These are phyloP conservation scores for Cucurbita maxima DNA, from an alignment of 306 rosid genomes.

Conservation along the genomic window DNA sequence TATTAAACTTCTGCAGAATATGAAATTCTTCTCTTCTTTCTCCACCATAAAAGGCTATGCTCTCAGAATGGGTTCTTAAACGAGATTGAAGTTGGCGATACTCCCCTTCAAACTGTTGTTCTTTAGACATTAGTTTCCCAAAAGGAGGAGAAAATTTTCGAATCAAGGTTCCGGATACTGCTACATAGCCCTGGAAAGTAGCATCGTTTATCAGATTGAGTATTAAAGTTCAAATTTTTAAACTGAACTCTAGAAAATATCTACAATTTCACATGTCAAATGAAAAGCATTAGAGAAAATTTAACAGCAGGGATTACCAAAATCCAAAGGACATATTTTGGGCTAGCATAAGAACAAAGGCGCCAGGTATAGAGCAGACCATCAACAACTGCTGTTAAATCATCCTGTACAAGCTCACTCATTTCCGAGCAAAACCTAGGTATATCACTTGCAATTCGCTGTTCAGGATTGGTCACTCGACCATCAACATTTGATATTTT, in stretches of 20 bases:
- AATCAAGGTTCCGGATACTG: constrained; percentile 68
- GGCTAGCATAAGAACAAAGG: constrained; percentile 95
- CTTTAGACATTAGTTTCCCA: constrained; percentile 82
- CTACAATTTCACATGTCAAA: constrained; percentile 5
- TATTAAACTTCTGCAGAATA: constrained; percentile 67
- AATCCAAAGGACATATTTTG: constrained; percentile 94
- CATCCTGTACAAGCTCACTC: constrained; percentile 97
- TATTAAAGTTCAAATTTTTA: background rate
- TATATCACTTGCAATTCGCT: constrained; percentile 90
- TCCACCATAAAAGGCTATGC: constrained; percentile 95
- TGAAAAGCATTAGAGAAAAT: constrained; percentile 4
- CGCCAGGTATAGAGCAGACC: constrained; percentile 91
- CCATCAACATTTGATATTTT: constrained; percentile 93
- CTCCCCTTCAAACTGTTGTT: constrained; percentile 96
- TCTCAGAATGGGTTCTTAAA: constrained; percentile 90
- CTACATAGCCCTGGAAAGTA: constrained; percentile 70
- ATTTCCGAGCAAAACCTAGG: constrained; percentile 91
- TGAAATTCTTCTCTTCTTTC: constrained; percentile 81
- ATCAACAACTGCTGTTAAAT: constrained; percentile 80
- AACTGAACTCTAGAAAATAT: constrained; percentile 3
- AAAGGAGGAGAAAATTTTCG: constrained; percentile 91
- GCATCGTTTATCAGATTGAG: constrained; percentile 14
- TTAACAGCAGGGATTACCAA: constrained; percentile 38
- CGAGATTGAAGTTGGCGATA: constrained; percentile 92
- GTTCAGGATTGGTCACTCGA: constrained; percentile 91